Conservation (phyloP, 2,329 filamentous ascomycete genomes). For the Lomentospora prolificans region DNA sequence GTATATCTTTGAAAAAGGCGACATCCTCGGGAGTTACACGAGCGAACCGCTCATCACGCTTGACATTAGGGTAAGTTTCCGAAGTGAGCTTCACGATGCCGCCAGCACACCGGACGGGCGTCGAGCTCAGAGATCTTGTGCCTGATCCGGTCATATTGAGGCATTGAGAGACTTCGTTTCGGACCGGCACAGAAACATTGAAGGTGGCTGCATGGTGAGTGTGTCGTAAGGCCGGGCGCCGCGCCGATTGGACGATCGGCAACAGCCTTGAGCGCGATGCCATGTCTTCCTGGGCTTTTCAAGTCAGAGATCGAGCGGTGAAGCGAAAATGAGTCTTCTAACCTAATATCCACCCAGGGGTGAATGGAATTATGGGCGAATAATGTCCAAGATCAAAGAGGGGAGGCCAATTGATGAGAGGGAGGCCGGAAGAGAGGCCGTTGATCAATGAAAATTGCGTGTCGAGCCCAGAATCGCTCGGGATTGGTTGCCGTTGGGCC, state of each 20-base stretch:
- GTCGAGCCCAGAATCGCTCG: neutral
- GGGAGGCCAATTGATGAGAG: neutral
- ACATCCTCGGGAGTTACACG: slow-evolving; percentile 71
- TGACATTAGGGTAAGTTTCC: slow-evolving; percentile 74
- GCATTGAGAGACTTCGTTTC: neutral
- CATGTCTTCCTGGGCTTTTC: slow-evolving; percentile 7
- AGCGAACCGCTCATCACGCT: slow-evolving; percentile 68
- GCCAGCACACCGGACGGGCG: slow-evolving; percentile 11
- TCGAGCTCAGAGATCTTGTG: slow-evolving; percentile 1
- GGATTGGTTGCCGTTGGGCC: neutral
- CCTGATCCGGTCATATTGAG: neutral
- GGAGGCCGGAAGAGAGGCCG: neutral
- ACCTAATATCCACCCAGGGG: neutral
- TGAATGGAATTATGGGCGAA: neutral
- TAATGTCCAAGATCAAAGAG: too few relatives aligned
- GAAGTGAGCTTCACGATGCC: slow-evolving; percentile 59
- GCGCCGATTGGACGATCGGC: slow-evolving; percentile 13
- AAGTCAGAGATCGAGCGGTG: neutral
- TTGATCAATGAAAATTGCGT: neutral
- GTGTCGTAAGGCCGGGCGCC: slow-evolving; percentile 12
- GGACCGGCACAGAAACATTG: neutral
- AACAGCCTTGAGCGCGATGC: slow-evolving; percentile 13
- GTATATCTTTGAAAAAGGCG: slow-evolving; percentile 67
- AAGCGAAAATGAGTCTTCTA: neutral
- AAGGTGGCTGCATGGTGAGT: slow-evolving; percentile 6